Evolutionary conservation across 495 filamentous ascomycete species (phyloP), one percentile per base, ranked within the genome.

Genomic region (Apiosordaria backusii): DNA sequence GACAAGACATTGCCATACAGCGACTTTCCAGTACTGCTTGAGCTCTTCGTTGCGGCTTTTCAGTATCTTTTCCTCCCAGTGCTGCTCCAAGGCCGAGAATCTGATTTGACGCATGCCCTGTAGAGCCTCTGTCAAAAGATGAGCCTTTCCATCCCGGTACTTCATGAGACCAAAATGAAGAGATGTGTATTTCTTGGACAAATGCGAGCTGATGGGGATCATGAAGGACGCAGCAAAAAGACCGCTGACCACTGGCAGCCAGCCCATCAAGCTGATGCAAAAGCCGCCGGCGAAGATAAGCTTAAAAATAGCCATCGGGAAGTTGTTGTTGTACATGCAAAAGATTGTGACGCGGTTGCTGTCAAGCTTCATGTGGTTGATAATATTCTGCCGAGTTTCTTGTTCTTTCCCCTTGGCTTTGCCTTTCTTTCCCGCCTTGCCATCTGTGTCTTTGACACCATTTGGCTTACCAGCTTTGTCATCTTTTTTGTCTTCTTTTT

Each of bases 31-130:
- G 61, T 87, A 79, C 0, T 83, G 81, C 1, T 65, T 65, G 4
- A 93, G 83, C 71, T 93, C 90, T 25, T 81, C 79, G 6, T 81
- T 78, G 65, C 90, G 82, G 25, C 82, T 82, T 15, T 79, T 78
- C 22, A 78, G 70, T 63, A 93, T 90, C 55, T 84, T 86, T 16
- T 79, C 75, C 71, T 90, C 82, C 89, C 90, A 92, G 65, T 86
- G 81, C 22, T 75, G 68, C 72, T 93, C 90, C 9, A 89, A 71
- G 4, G 89, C 90, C 1, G 88, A 88, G 70, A 90, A 90, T 65
- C 91, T 90, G 72, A 93, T 88, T 71, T 92, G 90, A 13, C 90
- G 82, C 68, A 93, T 92, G 60, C 86, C 90, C 65, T 88, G 84
- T 9, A 93, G 71, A 0, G 88, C 89, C 71, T 93, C 90, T 0